Evolutionary conservation across 2,329 filamentous ascomycete genomes (phyloP).

Genomic region (Metarhizium sp.): DNA sequence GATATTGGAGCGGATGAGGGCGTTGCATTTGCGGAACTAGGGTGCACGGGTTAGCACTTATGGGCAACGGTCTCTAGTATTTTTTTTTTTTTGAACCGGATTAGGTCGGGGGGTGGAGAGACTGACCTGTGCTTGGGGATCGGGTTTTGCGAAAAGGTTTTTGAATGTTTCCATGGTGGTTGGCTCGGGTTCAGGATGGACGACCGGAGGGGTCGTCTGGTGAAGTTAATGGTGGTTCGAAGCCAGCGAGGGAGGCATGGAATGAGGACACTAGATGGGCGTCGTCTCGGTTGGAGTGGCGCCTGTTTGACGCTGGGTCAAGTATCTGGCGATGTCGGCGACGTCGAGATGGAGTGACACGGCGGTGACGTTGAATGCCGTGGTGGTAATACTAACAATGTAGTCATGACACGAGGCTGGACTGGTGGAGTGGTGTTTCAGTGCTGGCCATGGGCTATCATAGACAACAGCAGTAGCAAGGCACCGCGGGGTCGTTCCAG

Average conservation of each 20-base stretch:
- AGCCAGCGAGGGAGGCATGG: background rate
- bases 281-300: background rate
- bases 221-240: background rate
- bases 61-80: background rate
- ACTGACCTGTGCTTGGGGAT: slow-evolving; percentile 82
- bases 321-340: background rate
- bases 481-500: too few species aligned
- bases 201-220: background rate
- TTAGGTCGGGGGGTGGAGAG: background rate
- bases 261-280: background rate
- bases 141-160: slow-evolving; percentile 81
- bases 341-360: background rate
- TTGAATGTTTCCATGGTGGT: slow-evolving; percentile 74
- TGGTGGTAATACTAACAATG: background rate
- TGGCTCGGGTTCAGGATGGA: background rate
- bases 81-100: slow-evolving; percentile 3
- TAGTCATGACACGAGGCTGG: background rate
- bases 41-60: background rate
- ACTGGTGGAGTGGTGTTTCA: background rate
- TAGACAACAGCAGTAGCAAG: too few species aligned
- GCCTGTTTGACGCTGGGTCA: background rate
- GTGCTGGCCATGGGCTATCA: background rate
- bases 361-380: background rate
- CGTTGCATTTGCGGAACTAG: slow-evolving; percentile 91
- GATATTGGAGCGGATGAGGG: slow-evolving; percentile 78